phyloP scores from a whole-genome alignment of 2,329 filamentous ascomycete species.

The Truncatella angustata region DNA sequence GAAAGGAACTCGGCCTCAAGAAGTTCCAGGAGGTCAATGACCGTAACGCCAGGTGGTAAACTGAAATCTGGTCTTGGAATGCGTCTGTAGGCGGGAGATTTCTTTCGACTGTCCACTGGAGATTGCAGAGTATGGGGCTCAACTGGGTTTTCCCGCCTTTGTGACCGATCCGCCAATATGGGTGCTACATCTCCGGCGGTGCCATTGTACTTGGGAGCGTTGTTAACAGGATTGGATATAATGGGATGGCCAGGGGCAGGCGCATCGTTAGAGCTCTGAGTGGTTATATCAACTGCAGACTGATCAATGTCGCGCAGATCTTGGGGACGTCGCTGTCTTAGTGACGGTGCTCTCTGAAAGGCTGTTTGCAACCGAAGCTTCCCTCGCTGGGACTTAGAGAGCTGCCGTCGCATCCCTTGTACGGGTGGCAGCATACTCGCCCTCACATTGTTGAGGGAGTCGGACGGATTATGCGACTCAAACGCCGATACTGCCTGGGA shows the following conservation, averaged over 20 bases:
- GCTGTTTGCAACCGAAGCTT: conserved; percentile 10
- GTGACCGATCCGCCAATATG: not conserved
- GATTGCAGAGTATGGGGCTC: not conserved
- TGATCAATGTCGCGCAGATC: not conserved
- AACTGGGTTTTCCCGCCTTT: not conserved
- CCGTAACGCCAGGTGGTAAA: conserved; percentile 8
- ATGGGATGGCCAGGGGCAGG: not conserved
- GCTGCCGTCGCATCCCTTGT: not conserved
- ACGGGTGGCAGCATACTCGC: conserved; percentile 5
- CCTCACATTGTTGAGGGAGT: conserved; percentile 4
- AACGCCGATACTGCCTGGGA: conserved; percentile 9
- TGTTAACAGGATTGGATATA: too few species aligned
- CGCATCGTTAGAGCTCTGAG: not conserved
- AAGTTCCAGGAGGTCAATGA: conserved; percentile 9
- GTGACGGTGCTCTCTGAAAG: conserved; percentile 7
- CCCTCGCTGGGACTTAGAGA: conserved; percentile 11
- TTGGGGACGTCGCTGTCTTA: not conserved
- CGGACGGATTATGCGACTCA: conserved; percentile 8
- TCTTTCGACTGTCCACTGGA: not conserved
- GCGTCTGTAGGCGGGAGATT: conserved; percentile 4
- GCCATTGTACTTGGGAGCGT: too few species aligned
- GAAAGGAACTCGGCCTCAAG: conserved; percentile 9
- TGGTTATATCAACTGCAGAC: not conserved
- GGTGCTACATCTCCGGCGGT: not conserved
- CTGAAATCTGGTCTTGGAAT: conserved; percentile 9